phyloP scores from a whole-genome alignment of 1,139 yeast genomes.

The Meyerozyma athensensis region DNA sequence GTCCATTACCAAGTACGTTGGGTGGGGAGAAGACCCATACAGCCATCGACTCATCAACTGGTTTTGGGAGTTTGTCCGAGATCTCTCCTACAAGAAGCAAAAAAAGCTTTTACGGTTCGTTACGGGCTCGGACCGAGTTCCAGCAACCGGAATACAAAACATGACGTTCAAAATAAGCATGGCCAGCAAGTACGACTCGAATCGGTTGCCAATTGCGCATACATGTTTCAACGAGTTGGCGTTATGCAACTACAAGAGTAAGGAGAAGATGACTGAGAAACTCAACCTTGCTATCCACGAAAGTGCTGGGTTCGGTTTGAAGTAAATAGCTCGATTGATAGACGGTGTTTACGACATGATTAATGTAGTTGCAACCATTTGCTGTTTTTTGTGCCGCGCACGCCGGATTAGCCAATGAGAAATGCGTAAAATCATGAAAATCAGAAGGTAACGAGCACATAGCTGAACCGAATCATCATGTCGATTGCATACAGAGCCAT shows the following conservation, averaged over 20 bases:
- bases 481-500: slow-evolving; percentile 50
- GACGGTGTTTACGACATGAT: not conserved
- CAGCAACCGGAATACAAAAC: slow-evolving; percentile 84
- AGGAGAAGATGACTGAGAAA: slow-evolving; percentile 51
- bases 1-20: slow-evolving; percentile 68
- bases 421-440: slow-evolving; percentile 14
- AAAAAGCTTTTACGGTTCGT: slow-evolving; percentile 67
- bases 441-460: slow-evolving; percentile 2
- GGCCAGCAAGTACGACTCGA: slow-evolving; percentile 39
- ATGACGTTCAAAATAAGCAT: slow-evolving; percentile 62
- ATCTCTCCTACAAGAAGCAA: slow-evolving; percentile 45
- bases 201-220: slow-evolving; percentile 76
- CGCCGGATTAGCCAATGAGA: slow-evolving; percentile 20
- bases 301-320: slow-evolving; percentile 83
- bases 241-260: slow-evolving; percentile 56
- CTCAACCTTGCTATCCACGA: slow-evolving; percentile 65
- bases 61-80: slow-evolving; percentile 78
- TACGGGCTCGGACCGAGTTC: slow-evolving; percentile 87
- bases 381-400: not conserved
- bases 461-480: not conserved
- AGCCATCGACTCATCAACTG: slow-evolving; percentile 48
- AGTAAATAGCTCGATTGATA: slow-evolving; percentile 21
- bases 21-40: slow-evolving; percentile 46
- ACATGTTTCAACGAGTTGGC: slow-evolving; percentile 92
- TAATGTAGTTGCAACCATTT: slow-evolving; percentile 5